phyloP scores from a whole-genome alignment of 2,329 filamentous ascomycete genomes.

The Ascosphaera apis region DNA sequence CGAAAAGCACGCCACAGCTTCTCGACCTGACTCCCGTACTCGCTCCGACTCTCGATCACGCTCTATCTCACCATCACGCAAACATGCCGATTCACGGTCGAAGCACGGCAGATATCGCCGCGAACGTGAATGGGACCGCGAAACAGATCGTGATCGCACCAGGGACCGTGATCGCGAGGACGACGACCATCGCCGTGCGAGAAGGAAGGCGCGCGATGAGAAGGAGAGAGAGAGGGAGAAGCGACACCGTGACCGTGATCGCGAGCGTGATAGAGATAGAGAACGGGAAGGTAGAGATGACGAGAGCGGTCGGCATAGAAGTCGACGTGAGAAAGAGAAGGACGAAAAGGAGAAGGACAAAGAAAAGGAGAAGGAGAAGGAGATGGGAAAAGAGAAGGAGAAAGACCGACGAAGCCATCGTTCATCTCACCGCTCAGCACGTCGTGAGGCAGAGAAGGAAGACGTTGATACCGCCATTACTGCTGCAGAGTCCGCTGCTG shows the following conservation, averaged over 20 bases:
- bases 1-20: constrained; percentile 11
- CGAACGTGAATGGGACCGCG: constrained; percentile 30
- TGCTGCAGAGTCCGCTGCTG: no score
- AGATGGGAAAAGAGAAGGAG: constrained; percentile 10
- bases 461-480: no score
- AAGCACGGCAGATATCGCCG: constrained; percentile 23
- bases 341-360: constrained; percentile 11
- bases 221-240: constrained; percentile 12
- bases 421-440: background rate
- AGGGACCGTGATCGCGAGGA: constrained; percentile 27
- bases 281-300: constrained; percentile 9
- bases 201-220: constrained; percentile 7
- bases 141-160: constrained; percentile 24
- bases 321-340: constrained; percentile 14
- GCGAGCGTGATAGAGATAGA: constrained; percentile 8
- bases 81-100: constrained; percentile 16
- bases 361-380: constrained; percentile 8
- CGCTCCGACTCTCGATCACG: constrained; percentile 10
- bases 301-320: constrained; percentile 4
- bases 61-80: constrained; percentile 4
- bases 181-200: constrained; percentile 13
- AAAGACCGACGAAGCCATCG: background rate
- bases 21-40: constrained; percentile 14
- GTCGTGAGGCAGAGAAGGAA: no score
- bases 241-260: constrained; percentile 17